Evolutionary conservation across 768 basidiomycete species (phyloP).

Genomic region (Hemileccinum rubropunctum): DNA sequence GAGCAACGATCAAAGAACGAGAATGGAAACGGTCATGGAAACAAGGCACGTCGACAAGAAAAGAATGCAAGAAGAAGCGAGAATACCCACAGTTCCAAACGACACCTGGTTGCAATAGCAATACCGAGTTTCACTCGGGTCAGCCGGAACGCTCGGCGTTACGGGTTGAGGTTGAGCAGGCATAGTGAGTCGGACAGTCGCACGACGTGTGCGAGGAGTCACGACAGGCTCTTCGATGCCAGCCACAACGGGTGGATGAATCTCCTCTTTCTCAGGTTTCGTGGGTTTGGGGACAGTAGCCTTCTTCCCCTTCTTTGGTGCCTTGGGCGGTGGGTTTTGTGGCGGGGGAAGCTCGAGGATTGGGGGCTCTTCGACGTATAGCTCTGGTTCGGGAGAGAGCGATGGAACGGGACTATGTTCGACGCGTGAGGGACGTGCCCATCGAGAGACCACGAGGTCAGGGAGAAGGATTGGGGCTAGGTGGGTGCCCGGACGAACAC

Average conservation of each 20-base stretch:
- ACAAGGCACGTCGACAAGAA: no score
- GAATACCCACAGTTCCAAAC: conserved; percentile 66
- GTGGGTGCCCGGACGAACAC: conserved; percentile 51
- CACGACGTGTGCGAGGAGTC: conserved; percentile 20
- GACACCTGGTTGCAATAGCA: conserved; percentile 82
- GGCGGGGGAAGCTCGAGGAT: conserved; percentile 9
- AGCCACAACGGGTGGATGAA: neutral
- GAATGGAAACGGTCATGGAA: neutral
- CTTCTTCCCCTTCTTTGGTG: conserved; percentile 26
- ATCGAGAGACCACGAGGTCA: conserved; percentile 57
- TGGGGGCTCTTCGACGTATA: conserved; percentile 12
- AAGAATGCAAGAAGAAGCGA: neutral
- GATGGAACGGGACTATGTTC: conserved; percentile 44
- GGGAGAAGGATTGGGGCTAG: conserved; percentile 56
- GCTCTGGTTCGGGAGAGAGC: conserved; percentile 29
- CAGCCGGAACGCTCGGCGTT: conserved; percentile 24
- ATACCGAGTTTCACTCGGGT: conserved; percentile 59
- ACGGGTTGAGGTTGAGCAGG: conserved; percentile 26
- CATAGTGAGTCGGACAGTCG: conserved; percentile 35
- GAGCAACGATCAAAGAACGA: neutral
- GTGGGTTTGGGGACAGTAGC: conserved; percentile 6
- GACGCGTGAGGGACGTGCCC: conserved; percentile 43
- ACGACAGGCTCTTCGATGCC: conserved; percentile 8
- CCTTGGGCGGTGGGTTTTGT: conserved; percentile 13
- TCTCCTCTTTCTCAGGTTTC: conserved; percentile 20